Evolutionary conservation across 306 rosid species (phyloP).

Genomic region (Cucurbita ficifolia): DNA sequence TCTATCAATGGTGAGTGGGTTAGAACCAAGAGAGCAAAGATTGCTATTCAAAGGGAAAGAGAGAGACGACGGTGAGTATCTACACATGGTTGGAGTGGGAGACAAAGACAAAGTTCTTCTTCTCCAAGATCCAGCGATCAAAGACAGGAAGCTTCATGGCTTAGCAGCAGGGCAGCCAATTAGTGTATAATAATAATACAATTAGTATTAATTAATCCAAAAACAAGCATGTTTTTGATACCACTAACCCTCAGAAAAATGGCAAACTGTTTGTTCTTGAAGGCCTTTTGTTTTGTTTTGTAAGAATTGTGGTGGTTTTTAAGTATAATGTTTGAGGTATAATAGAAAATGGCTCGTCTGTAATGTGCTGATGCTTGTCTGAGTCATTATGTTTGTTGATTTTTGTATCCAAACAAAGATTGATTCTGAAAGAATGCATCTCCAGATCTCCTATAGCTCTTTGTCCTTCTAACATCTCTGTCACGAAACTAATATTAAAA

Average conservation of each 20-base stretch:
- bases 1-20: slow-evolving; percentile 43
- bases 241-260: neutral
- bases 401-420: neutral
- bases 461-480: neutral
- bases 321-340: neutral
- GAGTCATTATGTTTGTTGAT: neutral
- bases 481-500: too few relatives aligned
- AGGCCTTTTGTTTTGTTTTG: neutral
- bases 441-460: neutral
- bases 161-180: slow-evolving; percentile 28
- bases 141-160: slow-evolving; percentile 60
- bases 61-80: slow-evolving; percentile 62
- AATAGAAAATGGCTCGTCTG: neutral
- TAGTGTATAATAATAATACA: slow-evolving; percentile 21
- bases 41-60: slow-evolving; percentile 78
- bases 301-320: neutral
- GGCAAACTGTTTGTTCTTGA: neutral
- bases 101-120: slow-evolving; percentile 82
- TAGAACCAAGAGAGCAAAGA: slow-evolving; percentile 83
- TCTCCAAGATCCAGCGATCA: slow-evolving; percentile 77
- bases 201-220: neutral
- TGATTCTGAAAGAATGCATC: neutral
- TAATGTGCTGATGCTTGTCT: neutral
- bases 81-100: slow-evolving; percentile 91
- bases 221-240: neutral